Evolutionary conservation across 495 filamentous ascomycete genomes (phyloP).

Genomic region (Aspergillus indologenus): DNA sequence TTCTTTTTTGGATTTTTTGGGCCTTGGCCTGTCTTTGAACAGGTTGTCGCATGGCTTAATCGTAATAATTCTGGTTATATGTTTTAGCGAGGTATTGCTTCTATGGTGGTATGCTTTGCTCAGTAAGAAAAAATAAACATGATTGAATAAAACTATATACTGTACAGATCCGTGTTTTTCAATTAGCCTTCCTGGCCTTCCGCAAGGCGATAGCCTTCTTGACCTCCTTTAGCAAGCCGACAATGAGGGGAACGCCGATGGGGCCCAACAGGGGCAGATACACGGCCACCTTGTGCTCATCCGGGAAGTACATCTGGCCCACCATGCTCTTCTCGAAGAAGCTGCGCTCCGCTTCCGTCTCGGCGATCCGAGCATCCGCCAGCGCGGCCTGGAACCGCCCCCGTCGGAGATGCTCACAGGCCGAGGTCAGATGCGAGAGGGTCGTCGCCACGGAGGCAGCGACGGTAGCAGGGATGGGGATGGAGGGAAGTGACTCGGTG

Average conservation of each 20-base stretch:
- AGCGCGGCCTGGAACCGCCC: conserved; percentile 67
- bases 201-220: conserved; percentile 47
- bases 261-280: conserved; percentile 91
- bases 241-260: conserved; percentile 82
- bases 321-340: conserved; percentile 99
- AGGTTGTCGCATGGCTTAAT: neutral
- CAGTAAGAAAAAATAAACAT: neutral
- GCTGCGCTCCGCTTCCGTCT: conserved; percentile 83
- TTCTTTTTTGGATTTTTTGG: neutral
- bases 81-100: neutral
- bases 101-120: neutral
- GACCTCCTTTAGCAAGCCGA: conserved; percentile 78
- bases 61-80: neutral
- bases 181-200: conserved; percentile 31
- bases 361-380: conserved; percentile 76
- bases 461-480: conserved; percentile 83
- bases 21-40: neutral
- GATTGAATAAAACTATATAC: conserved; percentile 1
- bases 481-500: conserved; percentile 78
- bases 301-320: conserved; percentile 94
- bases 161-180: conserved; percentile 7
- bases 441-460: conserved; percentile 81
- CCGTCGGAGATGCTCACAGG: conserved; percentile 69
- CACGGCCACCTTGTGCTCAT: conserved; percentile 98
- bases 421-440: conserved; percentile 66